Conservation (phyloP, 2,329 filamentous ascomycete genomes). For the Escovopsis sp. region DNA sequence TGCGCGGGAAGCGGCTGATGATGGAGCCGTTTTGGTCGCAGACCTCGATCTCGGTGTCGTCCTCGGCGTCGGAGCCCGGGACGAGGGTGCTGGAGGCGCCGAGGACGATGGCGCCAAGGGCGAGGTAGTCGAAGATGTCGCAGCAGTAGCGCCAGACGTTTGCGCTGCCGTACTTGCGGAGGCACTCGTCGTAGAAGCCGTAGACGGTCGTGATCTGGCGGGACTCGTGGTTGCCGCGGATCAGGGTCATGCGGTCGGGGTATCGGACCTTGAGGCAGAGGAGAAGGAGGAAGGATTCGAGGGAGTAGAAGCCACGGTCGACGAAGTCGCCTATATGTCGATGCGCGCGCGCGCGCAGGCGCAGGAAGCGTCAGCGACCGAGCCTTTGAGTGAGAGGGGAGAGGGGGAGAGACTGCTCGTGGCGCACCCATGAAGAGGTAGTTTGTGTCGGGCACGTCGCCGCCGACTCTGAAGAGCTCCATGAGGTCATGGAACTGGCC, state of each 20-base stretch:
- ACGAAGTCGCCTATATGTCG: constrained; percentile 67
- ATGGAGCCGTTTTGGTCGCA: constrained; percentile 71
- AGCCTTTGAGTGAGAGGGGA: too few relatives aligned
- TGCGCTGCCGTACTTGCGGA: constrained; percentile 88
- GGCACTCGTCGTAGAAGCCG: constrained; percentile 94
- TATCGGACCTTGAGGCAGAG: constrained; percentile 95
- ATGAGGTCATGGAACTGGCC: constrained; percentile 94
- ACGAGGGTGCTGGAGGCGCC: constrained; percentile 59
- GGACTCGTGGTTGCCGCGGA: constrained; percentile 90
- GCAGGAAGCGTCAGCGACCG: too few relatives aligned
- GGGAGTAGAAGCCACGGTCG: constrained; percentile 92
- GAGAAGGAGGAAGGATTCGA: constrained; percentile 91
- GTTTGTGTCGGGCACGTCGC: constrained; percentile 88
- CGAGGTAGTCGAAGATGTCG: constrained; percentile 94
- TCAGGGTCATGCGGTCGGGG: constrained; percentile 90
- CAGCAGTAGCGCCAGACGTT: constrained; percentile 97
- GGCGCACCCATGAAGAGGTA: constrained; percentile 84
- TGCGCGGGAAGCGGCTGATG: constrained; percentile 55
- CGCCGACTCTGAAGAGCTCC: constrained; percentile 89
- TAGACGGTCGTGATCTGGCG: constrained; percentile 96
- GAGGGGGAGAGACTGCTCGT: too few relatives aligned
- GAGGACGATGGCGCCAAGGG: constrained; percentile 78
- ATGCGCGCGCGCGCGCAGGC: too few relatives aligned
- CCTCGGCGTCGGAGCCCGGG: constrained; percentile 38
- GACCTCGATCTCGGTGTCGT: constrained; percentile 84